Evolutionary conservation across 73 alveolate species (phyloP).

Genomic region (Paramecium caudatum): DNA sequence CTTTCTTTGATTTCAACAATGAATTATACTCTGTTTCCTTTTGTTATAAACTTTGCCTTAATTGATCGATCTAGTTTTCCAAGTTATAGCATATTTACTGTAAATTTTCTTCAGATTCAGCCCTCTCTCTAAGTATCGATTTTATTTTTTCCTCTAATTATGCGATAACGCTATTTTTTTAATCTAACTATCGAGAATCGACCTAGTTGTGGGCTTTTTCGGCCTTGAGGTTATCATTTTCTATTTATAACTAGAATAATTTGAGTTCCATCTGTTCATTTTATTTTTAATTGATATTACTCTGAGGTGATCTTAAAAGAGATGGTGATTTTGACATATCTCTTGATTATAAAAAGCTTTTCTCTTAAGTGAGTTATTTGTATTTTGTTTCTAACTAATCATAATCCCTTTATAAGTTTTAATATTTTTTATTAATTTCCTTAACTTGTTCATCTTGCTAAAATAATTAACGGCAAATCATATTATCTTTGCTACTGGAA

Average conservation of each 20-base stretch:
- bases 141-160: conserved; percentile 52
- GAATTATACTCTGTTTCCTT: conserved; percentile 21
- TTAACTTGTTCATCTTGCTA: conserved; percentile 34
- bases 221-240: conserved; percentile 54
- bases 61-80: conserved; percentile 16
- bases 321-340: conserved; percentile 35
- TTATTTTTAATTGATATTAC: not conserved
- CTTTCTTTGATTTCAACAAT: not conserved
- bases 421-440: not conserved
- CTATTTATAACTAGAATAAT: conserved; percentile 55
- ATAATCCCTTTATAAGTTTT: conserved; percentile 57
- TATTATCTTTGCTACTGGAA: not conserved
- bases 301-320: conserved; percentile 7
- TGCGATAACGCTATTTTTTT: conserved; percentile 3
- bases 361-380: not conserved
- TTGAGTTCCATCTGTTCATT: conserved; percentile 46
- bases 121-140: conserved; percentile 19
- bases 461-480: conserved; percentile 35
- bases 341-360: not conserved
- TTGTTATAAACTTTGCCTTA: not conserved
- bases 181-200: conserved; percentile 27
- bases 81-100: not conserved
- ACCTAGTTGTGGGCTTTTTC: conserved; percentile 53
- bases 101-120: conserved; percentile 45
- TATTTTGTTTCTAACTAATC: conserved; percentile 49